Evolutionary conservation across 257 asterid genomes (phyloP), one percentile per base, ranked within the genome.

Genomic region (Eustoma russellianum): DNA sequence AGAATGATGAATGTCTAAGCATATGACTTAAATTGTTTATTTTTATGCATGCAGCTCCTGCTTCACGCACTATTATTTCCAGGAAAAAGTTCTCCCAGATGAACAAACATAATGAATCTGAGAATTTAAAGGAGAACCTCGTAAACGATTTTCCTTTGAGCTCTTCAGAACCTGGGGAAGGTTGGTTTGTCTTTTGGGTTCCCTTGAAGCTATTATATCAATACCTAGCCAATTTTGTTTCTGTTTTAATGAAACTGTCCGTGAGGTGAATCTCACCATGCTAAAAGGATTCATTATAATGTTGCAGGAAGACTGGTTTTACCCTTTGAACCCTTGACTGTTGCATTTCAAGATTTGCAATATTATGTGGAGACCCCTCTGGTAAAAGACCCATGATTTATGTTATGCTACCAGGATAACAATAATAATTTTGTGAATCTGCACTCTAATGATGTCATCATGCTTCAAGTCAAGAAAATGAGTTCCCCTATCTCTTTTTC

Each of bases 321-420:
- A 55, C 93, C 88, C 35, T 83, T 79, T 65, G 81, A 83, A 63
- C 82, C 83, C 13, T 59, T 68, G 15, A 62, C 65, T 33, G 55
- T 83, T 8, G 79, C 72, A 54, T 83, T 83, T 70, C 65, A 76
- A 56, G 76, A 80, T 41, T 68, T 83, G 54, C 82, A 83, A 24
- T 83, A 80, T 67, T 77, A 58, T 33, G 50, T 80, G 15, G 83
- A 75, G 17, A 69, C 81, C 16, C 83, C 86, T 19, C 8, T 17
- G 76, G 93, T 83, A 71, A 71, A 68, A 51, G 40, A 5, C 38
- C 6, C 28, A 1, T 19, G 28, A 19, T 19, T 19, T 19, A 19
- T 19, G 28, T 19, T 1, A 19, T 19, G 28, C 28, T 19, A 3
- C 28, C 28, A 19, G 28, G 28, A 19, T 19, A 1, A 19, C 3